Base-by-base conservation (phyloP, 1,284 basidiomycete genomes). In the Moniliophthora roreri region DNA sequence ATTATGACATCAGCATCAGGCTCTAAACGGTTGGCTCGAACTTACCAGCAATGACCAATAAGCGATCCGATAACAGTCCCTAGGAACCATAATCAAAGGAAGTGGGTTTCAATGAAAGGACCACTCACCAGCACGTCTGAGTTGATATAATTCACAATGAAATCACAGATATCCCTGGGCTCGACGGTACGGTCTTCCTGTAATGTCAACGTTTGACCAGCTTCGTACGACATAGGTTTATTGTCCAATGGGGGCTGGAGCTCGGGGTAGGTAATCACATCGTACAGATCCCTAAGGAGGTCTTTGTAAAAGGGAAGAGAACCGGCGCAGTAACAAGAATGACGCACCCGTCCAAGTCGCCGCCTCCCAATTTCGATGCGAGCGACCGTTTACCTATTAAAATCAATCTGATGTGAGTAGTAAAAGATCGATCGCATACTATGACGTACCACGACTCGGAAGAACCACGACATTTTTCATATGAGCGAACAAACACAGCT, bases 141-240 rank as follows among this genome's bases (percentile, higher is more conserved):
- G 57, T 88, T 81, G 62, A 92, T 89, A 55, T 90, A 94, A 60
- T 93, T 84, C 18, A 93, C 81, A 26, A 94, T 76, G 64, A 94
- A 94, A 58, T 92, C 78, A 57, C 85, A 87, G 1, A 93, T 84
- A 59, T 93, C 90, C 1, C n/a, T n/a, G n/a, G n/a, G n/a, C n/a
- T 86, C 76, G 5, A 92, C 80, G 0, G 78, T 84, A 56, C 84
- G 83, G 1, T 81, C 73, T 21, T 79, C 73, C 3, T 78, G 76
- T 1, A 89, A 69, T 4, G 69, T 70, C 16, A 76, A 67, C 28
- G 75, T 68, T 0, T 58, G 56, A 2, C 67, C 71, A 7, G 75
- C 50, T 2, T 69, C 60, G 62, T 92, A 91, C 8, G 71, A 64
- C 1, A 82, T 85, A 10, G 91, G 75, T 0, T 72, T 62, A 10